These are phyloP conservation scores for Colletotrichum truncatum DNA, from an alignment of 2,329 filamentous ascomycete species.

Conservation along the genomic window DNA sequence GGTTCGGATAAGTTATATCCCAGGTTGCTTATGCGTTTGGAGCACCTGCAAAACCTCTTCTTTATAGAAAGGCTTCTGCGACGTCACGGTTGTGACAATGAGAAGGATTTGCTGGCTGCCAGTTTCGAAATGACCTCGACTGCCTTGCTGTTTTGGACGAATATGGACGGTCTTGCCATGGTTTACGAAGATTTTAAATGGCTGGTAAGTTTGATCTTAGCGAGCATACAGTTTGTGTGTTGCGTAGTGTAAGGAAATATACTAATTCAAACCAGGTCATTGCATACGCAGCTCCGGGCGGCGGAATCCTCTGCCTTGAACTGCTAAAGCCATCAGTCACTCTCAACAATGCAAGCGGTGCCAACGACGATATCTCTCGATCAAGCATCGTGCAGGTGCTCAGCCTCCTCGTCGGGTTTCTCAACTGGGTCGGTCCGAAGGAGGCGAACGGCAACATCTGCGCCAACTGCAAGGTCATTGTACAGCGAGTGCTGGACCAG, in stretches of 20 bases:
- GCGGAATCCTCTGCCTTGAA: slow-evolving; percentile 60
- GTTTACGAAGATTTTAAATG: slow-evolving; percentile 57
- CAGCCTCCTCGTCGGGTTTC: slow-evolving; percentile 58
- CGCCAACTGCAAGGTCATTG: slow-evolving; percentile 53
- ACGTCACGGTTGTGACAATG: slow-evolving; percentile 48
- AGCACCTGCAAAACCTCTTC: slow-evolving; percentile 66
- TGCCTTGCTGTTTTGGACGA: slow-evolving; percentile 58
- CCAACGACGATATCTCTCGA: slow-evolving; percentile 47
- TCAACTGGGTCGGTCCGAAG: slow-evolving; percentile 58
- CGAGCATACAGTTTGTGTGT: neutral
- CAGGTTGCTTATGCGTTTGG: slow-evolving; percentile 56
- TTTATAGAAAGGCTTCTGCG: slow-evolving; percentile 65
- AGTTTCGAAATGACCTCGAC: slow-evolving; percentile 58
- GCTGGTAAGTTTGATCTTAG: slow-evolving; percentile 48
- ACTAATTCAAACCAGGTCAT: slow-evolving; percentile 50
- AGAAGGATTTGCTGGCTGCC: slow-evolving; percentile 51
- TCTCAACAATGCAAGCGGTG: slow-evolving; percentile 31
- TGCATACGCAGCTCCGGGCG: slow-evolving; percentile 58
- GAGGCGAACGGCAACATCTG: slow-evolving; percentile 59
- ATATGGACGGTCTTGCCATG: slow-evolving; percentile 53
- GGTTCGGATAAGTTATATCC: slow-evolving; percentile 47
- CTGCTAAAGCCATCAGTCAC: slow-evolving; percentile 46
- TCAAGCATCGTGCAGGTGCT: slow-evolving; percentile 62
- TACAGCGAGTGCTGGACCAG: slow-evolving; percentile 59
- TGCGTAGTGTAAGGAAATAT: neutral